phyloP scores from a whole-genome alignment of 441 rosid species.

The Manihot esculenta region DNA sequence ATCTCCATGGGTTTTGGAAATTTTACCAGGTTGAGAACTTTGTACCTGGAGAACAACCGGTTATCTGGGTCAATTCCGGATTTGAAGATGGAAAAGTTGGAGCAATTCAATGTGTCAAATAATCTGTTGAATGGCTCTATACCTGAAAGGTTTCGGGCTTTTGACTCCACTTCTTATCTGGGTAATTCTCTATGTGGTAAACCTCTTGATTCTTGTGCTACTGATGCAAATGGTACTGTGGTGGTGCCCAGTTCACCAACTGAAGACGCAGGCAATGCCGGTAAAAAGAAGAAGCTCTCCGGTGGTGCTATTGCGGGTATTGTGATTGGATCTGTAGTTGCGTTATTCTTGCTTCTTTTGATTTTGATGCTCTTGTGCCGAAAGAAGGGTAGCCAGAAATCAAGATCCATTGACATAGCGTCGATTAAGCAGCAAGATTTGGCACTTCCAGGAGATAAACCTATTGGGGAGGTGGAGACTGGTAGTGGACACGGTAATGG shows the following conservation, averaged over 20 bases:
- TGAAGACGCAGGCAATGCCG: conserved; percentile 31
- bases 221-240: conserved; percentile 18
- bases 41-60: conserved; percentile 61
- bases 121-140: conserved; percentile 79
- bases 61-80: conserved; percentile 64
- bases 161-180: conserved; percentile 49
- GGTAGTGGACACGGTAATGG: conserved; percentile 30
- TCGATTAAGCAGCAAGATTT: conserved; percentile 47
- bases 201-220: conserved; percentile 49
- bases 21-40: conserved; percentile 66
- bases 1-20: conserved; percentile 55
- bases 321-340: conserved; percentile 76
- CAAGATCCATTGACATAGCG: conserved; percentile 50
- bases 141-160: conserved; percentile 44
- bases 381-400: conserved; percentile 51
- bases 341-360: conserved; percentile 48
- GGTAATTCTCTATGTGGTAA: conserved; percentile 79
- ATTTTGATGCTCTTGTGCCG: conserved; percentile 59
- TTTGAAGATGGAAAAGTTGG: conserved; percentile 43
- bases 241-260: conserved; percentile 53
- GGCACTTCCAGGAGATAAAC: conserved; percentile 49
- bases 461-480: conserved; percentile 41
- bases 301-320: conserved; percentile 96
- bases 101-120: conserved; percentile 78
- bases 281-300: conserved; percentile 50